Evolutionary conservation across 805 yeast genomes (phyloP).

Genomic region (Yarrowia keelungensis): DNA sequence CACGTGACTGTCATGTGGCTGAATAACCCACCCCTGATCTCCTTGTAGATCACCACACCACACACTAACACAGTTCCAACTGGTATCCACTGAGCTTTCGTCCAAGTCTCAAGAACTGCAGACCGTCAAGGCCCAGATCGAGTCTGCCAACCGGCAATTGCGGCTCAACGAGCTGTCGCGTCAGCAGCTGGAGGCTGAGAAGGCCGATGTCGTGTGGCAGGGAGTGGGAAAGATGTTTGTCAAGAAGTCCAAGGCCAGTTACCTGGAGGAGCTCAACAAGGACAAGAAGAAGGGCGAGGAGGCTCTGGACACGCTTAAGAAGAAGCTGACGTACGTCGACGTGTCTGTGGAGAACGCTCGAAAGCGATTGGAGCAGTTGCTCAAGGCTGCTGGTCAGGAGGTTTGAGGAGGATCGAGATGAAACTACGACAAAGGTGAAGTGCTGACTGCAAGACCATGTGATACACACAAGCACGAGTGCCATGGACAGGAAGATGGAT

Average conservation of each 20-base stretch:
- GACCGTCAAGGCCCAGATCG: conserved; percentile 60
- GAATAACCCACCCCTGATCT: no score
- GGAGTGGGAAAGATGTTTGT: conserved; percentile 76
- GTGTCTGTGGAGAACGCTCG: conserved; percentile 79
- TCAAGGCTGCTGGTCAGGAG: conserved; percentile 33
- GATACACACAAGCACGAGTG: no score
- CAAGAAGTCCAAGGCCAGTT: conserved; percentile 55
- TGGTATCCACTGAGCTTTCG: conserved; percentile 20
- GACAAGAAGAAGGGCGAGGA: conserved; percentile 66
- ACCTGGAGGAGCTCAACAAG: conserved; percentile 56
- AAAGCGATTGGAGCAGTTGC: conserved; percentile 61
- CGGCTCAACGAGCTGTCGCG: conserved; percentile 64
- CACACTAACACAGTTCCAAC: conserved; percentile 34
- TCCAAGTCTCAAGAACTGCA: conserved; percentile 55
- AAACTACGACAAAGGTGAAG: no score
- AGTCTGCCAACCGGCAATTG: conserved; percentile 58
- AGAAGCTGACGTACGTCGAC: conserved; percentile 74
- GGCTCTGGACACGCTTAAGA: conserved; percentile 63
- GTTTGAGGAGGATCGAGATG: no score
- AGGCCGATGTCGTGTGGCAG: conserved; percentile 68
- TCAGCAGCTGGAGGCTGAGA: conserved; percentile 58
- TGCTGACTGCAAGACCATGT: no score
- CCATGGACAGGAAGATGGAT: no score
- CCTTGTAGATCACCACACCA: no score
- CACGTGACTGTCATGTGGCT: background rate